Evolutionary conservation across 2,329 filamentous ascomycete species (phyloP).

Genomic region (Polychaeton citri): DNA sequence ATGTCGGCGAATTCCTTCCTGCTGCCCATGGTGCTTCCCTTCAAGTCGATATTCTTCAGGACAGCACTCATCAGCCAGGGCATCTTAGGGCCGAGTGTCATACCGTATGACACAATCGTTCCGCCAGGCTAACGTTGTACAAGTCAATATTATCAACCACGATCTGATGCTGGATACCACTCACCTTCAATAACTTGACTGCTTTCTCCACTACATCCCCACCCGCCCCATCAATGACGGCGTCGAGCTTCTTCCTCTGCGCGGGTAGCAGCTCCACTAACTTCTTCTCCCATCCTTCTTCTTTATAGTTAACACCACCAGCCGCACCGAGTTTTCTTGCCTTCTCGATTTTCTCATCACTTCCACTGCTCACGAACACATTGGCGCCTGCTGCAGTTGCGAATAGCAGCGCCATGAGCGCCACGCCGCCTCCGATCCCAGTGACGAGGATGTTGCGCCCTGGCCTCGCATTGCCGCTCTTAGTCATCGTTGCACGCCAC

Average conservation of each 20-base stretch:
- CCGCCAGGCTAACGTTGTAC: constrained; percentile 61
- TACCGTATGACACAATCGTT: constrained; percentile 76
- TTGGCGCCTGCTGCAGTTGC: constrained; percentile 59
- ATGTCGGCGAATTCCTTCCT: constrained; percentile 82
- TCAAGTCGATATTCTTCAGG: constrained; percentile 75
- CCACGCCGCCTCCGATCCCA: constrained; percentile 86
- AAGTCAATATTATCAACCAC: too few relatives aligned
- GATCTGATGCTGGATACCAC: too few relatives aligned
- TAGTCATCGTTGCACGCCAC: constrained; percentile 74
- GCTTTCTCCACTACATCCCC: constrained; percentile 66
- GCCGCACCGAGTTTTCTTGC: constrained; percentile 60
- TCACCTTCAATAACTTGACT: constrained; percentile 52
- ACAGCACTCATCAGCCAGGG: constrained; percentile 74
- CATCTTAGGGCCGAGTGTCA: constrained; percentile 80
- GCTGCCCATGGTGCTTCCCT: constrained; percentile 83
- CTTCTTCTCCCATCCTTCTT: constrained; percentile 68
- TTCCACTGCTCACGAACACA: constrained; percentile 71
- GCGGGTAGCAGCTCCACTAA: constrained; percentile 48
- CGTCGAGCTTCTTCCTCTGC: constrained; percentile 59
- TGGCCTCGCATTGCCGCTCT: constrained; percentile 49
- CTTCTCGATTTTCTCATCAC: constrained; percentile 59
- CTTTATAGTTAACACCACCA: constrained; percentile 73
- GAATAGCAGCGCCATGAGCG: constrained; percentile 69
- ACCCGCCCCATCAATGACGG: constrained; percentile 81
- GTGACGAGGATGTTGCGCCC: constrained; percentile 74